Evolutionary conservation across 495 filamentous ascomycete species (phyloP).

Genomic region (Aspergillus hancockii): DNA sequence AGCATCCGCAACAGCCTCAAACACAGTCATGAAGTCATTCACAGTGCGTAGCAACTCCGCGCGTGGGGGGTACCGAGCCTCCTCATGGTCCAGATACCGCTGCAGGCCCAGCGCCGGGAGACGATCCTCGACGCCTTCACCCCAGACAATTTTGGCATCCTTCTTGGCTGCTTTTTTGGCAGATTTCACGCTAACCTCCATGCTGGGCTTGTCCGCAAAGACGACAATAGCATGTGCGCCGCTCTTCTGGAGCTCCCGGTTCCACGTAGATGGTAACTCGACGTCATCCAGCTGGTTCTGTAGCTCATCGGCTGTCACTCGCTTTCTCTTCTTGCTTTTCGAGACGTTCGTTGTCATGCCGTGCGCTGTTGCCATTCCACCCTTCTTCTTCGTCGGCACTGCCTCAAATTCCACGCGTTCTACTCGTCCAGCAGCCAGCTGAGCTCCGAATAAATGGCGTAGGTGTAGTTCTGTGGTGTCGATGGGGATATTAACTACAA

Average conservation of each 20-base stretch:
- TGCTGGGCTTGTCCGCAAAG: conserved; percentile 78
- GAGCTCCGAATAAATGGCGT: conserved; percentile 66
- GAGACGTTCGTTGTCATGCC: conserved; percentile 29
- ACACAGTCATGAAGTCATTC: conserved; percentile 80
- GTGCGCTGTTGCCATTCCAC: background rate
- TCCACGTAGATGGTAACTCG: conserved; percentile 70
- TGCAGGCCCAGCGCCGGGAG: conserved; percentile 57
- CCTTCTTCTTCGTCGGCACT: conserved; percentile 45
- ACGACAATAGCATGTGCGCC: conserved; percentile 78
- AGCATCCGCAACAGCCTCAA: conserved; percentile 65
- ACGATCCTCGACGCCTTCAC: conserved; percentile 55
- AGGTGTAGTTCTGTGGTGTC: conserved; percentile 80
- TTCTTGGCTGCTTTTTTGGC: conserved; percentile 61
- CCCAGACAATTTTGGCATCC: conserved; percentile 59
- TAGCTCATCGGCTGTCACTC: conserved; percentile 50
- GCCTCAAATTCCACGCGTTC: conserved; percentile 74
- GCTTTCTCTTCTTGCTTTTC: conserved; percentile 67
- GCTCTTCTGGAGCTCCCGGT: conserved; percentile 66
- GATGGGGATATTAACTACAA: conserved; percentile 82
- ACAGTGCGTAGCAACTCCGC: conserved; percentile 64
- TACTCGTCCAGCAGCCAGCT: conserved; percentile 73
- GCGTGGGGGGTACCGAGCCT: conserved; percentile 67
- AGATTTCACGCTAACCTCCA: conserved; percentile 71
- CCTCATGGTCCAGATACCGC: conserved; percentile 64
- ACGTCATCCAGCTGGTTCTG: conserved; percentile 52